Evolutionary conservation across 768 basidiomycete genomes (phyloP).

Genomic region (Trametes punicea): DNA sequence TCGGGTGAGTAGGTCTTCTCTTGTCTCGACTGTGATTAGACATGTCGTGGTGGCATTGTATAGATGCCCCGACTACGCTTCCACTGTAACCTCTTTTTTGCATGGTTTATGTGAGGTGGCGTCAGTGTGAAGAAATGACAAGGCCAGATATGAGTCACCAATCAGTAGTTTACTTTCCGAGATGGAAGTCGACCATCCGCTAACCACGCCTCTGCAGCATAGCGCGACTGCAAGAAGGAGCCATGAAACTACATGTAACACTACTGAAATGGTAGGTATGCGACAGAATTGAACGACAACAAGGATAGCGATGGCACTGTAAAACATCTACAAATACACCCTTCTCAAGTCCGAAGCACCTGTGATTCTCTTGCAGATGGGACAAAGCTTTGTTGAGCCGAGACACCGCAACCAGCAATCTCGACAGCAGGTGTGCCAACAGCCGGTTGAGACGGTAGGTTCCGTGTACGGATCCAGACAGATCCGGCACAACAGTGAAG

Average conservation of each 20-base stretch:
- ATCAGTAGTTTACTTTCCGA: constrained; percentile 10
- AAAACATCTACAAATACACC: constrained; percentile 55
- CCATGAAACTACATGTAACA: not conserved
- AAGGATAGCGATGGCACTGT: constrained; percentile 6
- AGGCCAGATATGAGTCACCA: constrained; percentile 85
- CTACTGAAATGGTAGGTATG: not conserved
- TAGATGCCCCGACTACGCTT: constrained; percentile 22
- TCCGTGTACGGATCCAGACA: constrained; percentile 77
- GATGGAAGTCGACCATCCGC: not conserved
- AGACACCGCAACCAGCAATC: constrained; percentile 85
- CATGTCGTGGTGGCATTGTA: constrained; percentile 59
- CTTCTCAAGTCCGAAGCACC: constrained; percentile 69
- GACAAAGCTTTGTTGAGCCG: constrained; percentile 77
- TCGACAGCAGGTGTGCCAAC: constrained; percentile 84
- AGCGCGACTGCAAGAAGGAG: not conserved
- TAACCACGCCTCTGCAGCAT: not conserved
- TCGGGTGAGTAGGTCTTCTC: constrained; percentile 13
- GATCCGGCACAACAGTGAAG: constrained; percentile 61
- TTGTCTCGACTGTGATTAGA: constrained; percentile 49
- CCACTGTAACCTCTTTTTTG: constrained; percentile 45
- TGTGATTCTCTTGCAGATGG: constrained; percentile 86
- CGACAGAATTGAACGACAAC: constrained; percentile 3
- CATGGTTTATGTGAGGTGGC: constrained; percentile 45
- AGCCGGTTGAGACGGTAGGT: constrained; percentile 77
- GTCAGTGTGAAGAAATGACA: constrained; percentile 57